These are phyloP conservation scores for Ciborinia camelliae DNA, from an alignment of 2,329 filamentous ascomycete species.

Conservation along the genomic window DNA sequence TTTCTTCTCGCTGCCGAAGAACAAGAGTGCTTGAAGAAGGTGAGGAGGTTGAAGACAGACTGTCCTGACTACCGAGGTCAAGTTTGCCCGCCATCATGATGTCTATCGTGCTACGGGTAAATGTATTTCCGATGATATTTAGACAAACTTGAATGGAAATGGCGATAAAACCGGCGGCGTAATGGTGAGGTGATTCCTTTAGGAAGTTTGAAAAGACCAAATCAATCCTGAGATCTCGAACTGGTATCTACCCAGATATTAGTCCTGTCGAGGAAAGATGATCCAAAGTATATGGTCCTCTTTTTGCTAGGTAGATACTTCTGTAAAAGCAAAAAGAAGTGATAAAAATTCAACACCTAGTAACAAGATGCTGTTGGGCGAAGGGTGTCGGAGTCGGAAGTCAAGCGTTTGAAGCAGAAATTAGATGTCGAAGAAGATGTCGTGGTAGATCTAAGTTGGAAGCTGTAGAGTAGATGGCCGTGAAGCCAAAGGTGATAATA, in stretches of 20 bases:
- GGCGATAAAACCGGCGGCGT: background rate
- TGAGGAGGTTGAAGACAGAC: background rate
- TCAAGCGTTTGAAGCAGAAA: background rate
- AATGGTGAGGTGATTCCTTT: background rate
- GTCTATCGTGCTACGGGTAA: background rate
- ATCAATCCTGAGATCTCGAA: background rate
- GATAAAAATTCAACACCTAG: background rate
- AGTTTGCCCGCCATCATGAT: background rate
- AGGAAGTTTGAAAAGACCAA: background rate
- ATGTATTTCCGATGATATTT: background rate
- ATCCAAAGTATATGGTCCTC: background rate
- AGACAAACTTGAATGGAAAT: background rate
- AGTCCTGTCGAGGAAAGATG: background rate
- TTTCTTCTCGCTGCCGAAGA: background rate
- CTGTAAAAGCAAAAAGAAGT: background rate
- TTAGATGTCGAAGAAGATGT: background rate
- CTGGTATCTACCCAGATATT: background rate
- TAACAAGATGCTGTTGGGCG: background rate
- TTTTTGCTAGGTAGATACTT: background rate
- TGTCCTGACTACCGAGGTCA: background rate
- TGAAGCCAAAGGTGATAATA: background rate
- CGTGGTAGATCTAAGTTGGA: background rate
- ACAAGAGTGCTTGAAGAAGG: background rate
- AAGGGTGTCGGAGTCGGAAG: background rate
- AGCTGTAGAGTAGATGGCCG: background rate